phyloP scores from a whole-genome alignment of 1,139 yeast species.

The Nakaseomyces glabratus region DNA sequence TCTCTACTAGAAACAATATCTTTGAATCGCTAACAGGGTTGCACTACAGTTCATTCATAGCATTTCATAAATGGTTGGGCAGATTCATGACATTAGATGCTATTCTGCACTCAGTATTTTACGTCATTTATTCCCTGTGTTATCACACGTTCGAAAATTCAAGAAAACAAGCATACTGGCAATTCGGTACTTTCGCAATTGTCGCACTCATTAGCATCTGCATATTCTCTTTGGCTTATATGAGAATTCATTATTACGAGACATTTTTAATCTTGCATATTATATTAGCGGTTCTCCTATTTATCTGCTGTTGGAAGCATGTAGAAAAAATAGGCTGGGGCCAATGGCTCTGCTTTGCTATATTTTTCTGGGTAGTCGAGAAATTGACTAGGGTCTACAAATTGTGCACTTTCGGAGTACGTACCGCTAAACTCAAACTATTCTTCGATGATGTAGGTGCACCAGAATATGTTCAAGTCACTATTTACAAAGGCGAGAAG shows the following conservation, averaged over 20 bases:
- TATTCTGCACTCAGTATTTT: constrained; percentile 39
- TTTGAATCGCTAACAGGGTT: constrained; percentile 57
- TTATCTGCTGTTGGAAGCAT: constrained; percentile 57
- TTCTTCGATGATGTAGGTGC: constrained; percentile 35
- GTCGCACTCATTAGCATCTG: constrained; percentile 25
- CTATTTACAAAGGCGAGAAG: constrained; percentile 30
- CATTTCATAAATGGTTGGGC: constrained; percentile 59
- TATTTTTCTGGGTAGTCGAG: constrained; percentile 59
- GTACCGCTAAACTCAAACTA: constrained; percentile 41
- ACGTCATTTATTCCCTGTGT: constrained; percentile 33
- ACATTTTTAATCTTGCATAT: constrained; percentile 53
- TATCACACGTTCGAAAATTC: constrained; percentile 12
- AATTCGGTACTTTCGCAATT: constrained; percentile 49
- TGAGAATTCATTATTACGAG: constrained; percentile 57
- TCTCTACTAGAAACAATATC: constrained; percentile 58
- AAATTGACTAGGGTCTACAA: constrained; percentile 45
- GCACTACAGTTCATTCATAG: constrained; percentile 49
- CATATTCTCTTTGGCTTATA: constrained; percentile 38
- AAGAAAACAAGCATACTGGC: constrained; percentile 22
- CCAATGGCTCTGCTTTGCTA: constrained; percentile 43
- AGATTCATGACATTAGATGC: constrained; percentile 36
- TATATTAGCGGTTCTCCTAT: constrained; percentile 44
- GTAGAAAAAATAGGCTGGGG: constrained; percentile 38
- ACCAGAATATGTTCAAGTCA: constrained; percentile 14
- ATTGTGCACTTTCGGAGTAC: constrained; percentile 38